phyloP scores from a whole-genome alignment of 805 yeast species.

The Barnettozyma wickerhamii region DNA sequence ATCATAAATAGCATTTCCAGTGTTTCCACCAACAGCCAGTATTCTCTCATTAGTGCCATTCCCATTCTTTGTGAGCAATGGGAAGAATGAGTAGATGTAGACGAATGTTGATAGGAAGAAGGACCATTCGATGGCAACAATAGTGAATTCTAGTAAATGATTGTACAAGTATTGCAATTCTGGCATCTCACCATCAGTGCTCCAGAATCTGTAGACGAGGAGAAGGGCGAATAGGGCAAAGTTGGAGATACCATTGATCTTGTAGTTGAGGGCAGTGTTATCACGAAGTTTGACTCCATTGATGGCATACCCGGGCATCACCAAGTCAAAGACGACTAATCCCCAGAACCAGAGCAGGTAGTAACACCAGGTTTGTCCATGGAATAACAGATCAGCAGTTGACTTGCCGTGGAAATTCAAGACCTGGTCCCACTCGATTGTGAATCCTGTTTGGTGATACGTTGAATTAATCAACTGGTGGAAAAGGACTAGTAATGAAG shows the following conservation, averaged over 20 bases:
- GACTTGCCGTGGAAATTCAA: constrained; percentile 32
- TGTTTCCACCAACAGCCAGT: constrained; percentile 82
- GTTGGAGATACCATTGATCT: constrained; percentile 74
- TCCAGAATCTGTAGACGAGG: constrained; percentile 48
- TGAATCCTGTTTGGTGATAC: constrained; percentile 47
- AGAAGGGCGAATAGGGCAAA: constrained; percentile 35
- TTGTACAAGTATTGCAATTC: constrained; percentile 75
- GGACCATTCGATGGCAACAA: constrained; percentile 62
- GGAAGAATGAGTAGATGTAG: constrained; percentile 64
- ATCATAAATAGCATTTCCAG: constrained; percentile 71
- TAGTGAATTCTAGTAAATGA: constrained; percentile 60
- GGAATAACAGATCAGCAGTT: constrained; percentile 32
- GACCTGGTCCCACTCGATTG: constrained; percentile 38
- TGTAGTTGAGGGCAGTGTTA: constrained; percentile 64
- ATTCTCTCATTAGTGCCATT: constrained; percentile 58
- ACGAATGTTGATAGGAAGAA: constrained; percentile 58
- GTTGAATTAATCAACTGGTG: constrained; percentile 58
- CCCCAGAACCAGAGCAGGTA: constrained; percentile 71
- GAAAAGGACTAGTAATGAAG: constrained; percentile 54
- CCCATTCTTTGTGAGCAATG: constrained; percentile 47
- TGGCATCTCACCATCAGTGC: constrained; percentile 57
- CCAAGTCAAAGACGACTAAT: constrained; percentile 57
- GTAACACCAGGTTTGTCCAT: constrained; percentile 50
- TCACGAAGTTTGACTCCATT: constrained; percentile 74
- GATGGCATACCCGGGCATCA: constrained; percentile 60